These are phyloP conservation scores for Neurospora sp. DNA, from an alignment of 495 filamentous ascomycete genomes.

Conservation along the genomic window DNA sequence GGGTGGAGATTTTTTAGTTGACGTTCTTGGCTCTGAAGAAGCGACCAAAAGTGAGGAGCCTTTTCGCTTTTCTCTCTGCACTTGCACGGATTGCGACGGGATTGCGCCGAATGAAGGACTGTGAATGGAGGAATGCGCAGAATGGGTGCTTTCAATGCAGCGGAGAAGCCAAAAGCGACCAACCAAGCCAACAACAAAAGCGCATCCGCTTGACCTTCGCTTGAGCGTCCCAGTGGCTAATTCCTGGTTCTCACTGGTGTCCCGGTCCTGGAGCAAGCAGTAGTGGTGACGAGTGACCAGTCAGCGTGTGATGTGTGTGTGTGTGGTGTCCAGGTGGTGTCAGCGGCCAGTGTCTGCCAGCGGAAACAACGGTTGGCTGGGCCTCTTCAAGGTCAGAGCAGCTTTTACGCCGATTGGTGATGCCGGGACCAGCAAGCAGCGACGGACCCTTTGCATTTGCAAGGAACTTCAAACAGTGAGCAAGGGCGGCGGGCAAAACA, in stretches of 20 bases:
- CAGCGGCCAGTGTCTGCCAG: background rate
- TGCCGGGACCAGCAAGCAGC: background rate
- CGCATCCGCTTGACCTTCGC: background rate
- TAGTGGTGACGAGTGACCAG: conserved; percentile 19
- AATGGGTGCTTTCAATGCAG: background rate
- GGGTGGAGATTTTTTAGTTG: background rate
- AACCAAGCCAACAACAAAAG: background rate
- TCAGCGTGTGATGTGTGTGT: conserved; percentile 25
- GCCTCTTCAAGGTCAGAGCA: background rate
- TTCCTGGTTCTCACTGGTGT: background rate
- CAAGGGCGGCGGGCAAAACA: background rate
- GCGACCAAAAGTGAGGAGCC: background rate
- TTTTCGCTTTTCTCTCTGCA: background rate
- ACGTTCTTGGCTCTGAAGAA: background rate
- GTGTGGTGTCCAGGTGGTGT: conserved; percentile 7
- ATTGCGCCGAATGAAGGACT: background rate
- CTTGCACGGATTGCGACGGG: background rate
- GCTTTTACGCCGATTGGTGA: background rate
- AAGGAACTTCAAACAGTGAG: background rate
- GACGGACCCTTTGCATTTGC: background rate
- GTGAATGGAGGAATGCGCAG: background rate
- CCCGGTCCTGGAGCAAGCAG: conserved; percentile 1
- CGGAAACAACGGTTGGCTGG: background rate
- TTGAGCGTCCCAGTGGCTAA: background rate
- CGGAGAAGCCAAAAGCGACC: background rate